phyloP scores from a whole-genome alignment of 177 flowering plant species.

The Vitis hybrid region DNA sequence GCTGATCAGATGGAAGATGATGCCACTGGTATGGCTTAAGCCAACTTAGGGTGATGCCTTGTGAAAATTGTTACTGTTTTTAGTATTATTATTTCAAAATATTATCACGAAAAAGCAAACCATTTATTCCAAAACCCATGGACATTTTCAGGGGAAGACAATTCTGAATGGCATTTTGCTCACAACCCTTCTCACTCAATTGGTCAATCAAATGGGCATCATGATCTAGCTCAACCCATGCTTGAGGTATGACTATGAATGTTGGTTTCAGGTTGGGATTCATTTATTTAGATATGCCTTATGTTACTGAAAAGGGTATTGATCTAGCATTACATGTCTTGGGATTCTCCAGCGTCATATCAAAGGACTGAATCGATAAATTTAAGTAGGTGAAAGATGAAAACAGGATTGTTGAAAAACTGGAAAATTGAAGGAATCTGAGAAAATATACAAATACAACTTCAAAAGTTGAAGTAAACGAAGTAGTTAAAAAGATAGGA shows the following conservation, averaged over 20 bases:
- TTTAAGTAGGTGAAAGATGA: too few species aligned
- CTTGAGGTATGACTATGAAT: slow-evolving; percentile 56
- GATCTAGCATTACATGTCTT: too few species aligned
- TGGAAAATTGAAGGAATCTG: too few species aligned
- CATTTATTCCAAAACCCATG: not conserved
- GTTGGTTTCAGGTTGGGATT: not conserved
- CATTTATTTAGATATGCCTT: not conserved
- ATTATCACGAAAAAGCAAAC: not conserved
- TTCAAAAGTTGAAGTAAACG: too few species aligned
- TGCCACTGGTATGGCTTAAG: slow-evolving; percentile 23
- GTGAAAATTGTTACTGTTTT: not conserved
- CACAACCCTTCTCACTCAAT: slow-evolving; percentile 48
- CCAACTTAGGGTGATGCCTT: not conserved
- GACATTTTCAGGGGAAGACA: slow-evolving; percentile 40
- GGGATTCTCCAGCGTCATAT: too few species aligned
- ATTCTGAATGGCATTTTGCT: slow-evolving; percentile 49
- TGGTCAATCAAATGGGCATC: slow-evolving; percentile 81
- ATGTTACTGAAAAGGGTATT: too few species aligned
- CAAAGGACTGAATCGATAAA: too few species aligned
- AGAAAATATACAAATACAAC: too few species aligned
- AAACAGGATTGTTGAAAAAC: too few species aligned
- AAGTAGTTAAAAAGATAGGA: too few species aligned
- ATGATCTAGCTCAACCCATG: slow-evolving; percentile 61
- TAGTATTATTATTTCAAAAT: not conserved
- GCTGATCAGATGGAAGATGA: slow-evolving; percentile 62